These are phyloP conservation scores for Umbilicaria muhlenbergii DNA, from an alignment of 495 filamentous ascomycete genomes.

Conservation along the genomic window DNA sequence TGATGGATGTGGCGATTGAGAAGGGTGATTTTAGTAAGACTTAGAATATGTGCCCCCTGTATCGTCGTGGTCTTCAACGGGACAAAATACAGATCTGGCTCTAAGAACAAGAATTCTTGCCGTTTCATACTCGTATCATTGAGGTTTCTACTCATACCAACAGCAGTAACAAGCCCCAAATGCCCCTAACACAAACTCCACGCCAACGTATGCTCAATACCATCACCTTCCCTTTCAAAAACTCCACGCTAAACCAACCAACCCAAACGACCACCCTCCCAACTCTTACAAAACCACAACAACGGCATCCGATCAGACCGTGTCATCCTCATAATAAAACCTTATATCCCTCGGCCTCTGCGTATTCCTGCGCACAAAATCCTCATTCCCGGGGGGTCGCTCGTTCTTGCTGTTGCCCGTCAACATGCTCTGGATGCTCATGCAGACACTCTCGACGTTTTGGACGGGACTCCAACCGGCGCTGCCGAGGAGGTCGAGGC, in stretches of 20 bases:
- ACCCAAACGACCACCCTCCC: not conserved
- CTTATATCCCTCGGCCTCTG: constrained; percentile 69
- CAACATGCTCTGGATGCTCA: constrained; percentile 97
- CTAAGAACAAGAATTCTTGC: too few species aligned
- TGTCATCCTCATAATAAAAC: constrained; percentile 78
- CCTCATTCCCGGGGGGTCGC: constrained; percentile 68
- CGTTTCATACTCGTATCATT: too few species aligned
- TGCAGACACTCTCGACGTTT: constrained; percentile 91
- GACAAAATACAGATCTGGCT: too few species aligned
- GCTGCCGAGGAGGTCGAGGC: constrained; percentile 76
- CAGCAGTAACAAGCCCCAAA: too few species aligned
- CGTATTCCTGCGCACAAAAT: constrained; percentile 68
- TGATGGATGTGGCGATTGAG: constrained; percentile 81
- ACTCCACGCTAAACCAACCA: not conserved
- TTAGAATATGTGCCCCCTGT: too few species aligned
- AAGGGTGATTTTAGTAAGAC: constrained; percentile 43
- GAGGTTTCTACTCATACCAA: too few species aligned
- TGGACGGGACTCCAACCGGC: constrained; percentile 94
- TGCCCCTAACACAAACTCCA: not conserved
- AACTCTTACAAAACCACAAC: not conserved
- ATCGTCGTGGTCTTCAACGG: too few species aligned
- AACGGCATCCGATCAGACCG: constrained; percentile 43
- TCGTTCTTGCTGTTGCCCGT: constrained; percentile 86
- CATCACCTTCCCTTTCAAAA: too few species aligned
- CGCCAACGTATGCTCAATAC: not conserved